Evolutionary conservation across 139 green algal species (phyloP), one percentile per base, ranked within the genome.

Genomic region (Diplosphaera chodatii): DNA sequence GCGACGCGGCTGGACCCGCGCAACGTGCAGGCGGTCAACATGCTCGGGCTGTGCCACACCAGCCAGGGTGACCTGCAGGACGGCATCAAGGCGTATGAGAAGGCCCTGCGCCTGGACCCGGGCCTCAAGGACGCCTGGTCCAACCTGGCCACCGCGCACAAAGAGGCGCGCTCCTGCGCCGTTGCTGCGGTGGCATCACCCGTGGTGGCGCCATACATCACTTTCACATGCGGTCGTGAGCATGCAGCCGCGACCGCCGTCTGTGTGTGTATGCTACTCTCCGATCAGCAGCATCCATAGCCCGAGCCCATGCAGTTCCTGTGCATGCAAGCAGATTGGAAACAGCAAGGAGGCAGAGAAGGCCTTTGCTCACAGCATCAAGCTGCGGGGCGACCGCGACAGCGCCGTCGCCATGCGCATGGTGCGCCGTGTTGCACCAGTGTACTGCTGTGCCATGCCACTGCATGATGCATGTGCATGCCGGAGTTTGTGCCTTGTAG

Each of bases 141-240:
- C 55, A 92, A 94, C 83, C 83, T 93, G 76, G 89, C 80, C n/a
- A 83, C 90, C 74, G 78, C 73, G 0, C 41, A 73, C n/a, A 88
- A 88, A 55, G 83, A 88, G 77, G 81, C 89, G 32, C n/a, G n/a
- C n/a, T n/a, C n/a, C n/a, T n/a, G n/a, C n/a, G n/a, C n/a, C n/a
- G n/a, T n/a, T n/a, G n/a, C n/a, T n/a, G n/a, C n/a, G n/a, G n/a
- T n/a, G n/a, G n/a, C n/a, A n/a, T n/a, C n/a, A n/a, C n/a, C n/a
- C n/a, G n/a, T n/a, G n/a, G n/a, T n/a, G n/a, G n/a, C n/a, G n/a
- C n/a, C n/a, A n/a, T n/a, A n/a, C n/a, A n/a, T n/a, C n/a, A n/a
- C n/a, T n/a, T n/a, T n/a, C n/a, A n/a, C n/a, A n/a, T n/a, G n/a
- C n/a, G n/a, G n/a, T n/a, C n/a, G n/a, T n/a, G n/a, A n/a, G n/a